Evolutionary conservation across 352 stramenopile species (phyloP).

Genomic region (Thalassiosira ordinaria): DNA sequence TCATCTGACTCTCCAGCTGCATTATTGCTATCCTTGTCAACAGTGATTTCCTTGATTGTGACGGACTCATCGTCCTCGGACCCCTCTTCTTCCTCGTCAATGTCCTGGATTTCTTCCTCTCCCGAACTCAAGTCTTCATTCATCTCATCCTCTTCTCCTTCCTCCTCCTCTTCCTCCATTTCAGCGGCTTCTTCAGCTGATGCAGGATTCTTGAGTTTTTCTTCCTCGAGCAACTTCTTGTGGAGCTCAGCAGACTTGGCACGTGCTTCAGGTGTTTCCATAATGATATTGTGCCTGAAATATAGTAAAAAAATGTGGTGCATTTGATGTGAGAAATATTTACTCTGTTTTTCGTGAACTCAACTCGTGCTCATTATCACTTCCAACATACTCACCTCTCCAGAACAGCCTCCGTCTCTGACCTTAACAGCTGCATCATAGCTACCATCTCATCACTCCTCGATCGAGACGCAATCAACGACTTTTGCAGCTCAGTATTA

Average conservation of each 20-base stretch:
- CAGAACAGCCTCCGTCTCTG: constrained; percentile 83
- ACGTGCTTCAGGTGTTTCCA: constrained; percentile 70
- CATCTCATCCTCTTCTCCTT: constrained; percentile 32
- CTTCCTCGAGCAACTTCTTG: constrained; percentile 42
- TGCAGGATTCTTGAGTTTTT: constrained; percentile 49
- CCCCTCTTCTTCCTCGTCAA: constrained; percentile 39
- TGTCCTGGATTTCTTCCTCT: constrained; percentile 31
- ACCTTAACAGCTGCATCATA: constrained; percentile 79
- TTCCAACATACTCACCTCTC: constrained; percentile 46
- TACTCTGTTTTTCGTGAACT: too few relatives aligned
- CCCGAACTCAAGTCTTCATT: constrained; percentile 42
- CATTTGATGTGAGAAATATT: too few relatives aligned
- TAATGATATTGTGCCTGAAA: constrained; percentile 81
- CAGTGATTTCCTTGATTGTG: constrained; percentile 54
- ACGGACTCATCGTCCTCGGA: constrained; percentile 49
- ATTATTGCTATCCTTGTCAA: constrained; percentile 38
- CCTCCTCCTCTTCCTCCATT: constrained; percentile 29
- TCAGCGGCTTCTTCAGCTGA: too few relatives aligned
- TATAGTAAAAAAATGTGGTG: too few relatives aligned
- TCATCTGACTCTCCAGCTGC: constrained; percentile 42
- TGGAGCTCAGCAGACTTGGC: constrained; percentile 60
- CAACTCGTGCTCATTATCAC: too few relatives aligned
- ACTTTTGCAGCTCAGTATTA: constrained; percentile 69
- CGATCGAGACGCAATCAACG: constrained; percentile 63
- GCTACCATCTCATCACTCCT: constrained; percentile 75